Evolutionary conservation across 2,329 filamentous ascomycete genomes (phyloP).

Genomic region (Epichloe festucae): DNA sequence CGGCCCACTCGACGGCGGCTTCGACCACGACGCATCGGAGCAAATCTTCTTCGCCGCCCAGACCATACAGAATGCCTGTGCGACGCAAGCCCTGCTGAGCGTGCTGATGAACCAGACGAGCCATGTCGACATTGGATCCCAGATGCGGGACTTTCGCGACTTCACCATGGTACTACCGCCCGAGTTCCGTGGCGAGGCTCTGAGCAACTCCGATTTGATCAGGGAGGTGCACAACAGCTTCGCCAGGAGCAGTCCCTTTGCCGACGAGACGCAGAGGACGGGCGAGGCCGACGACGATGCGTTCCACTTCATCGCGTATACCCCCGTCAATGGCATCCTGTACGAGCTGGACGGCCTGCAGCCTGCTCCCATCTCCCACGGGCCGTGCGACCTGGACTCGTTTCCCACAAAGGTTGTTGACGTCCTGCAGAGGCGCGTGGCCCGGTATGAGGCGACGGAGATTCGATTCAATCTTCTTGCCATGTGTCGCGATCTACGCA

Average conservation of each 20-base stretch:
- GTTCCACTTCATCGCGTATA: slow-evolving; percentile 97
- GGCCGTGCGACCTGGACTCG: slow-evolving; percentile 51
- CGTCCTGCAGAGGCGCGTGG: slow-evolving; percentile 75
- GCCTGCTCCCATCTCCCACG: slow-evolving; percentile 83
- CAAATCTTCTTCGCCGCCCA: slow-evolving; percentile 88
- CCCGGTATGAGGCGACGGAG: slow-evolving; percentile 72
- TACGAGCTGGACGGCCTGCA: slow-evolving; percentile 96
- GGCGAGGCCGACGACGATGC: slow-evolving; percentile 75
- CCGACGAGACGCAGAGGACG: slow-evolving; percentile 66
- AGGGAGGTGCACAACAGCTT: slow-evolving; percentile 82
- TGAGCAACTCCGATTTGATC: slow-evolving; percentile 54
- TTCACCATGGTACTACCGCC: slow-evolving; percentile 76
- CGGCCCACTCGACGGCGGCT: slow-evolving; percentile 66
- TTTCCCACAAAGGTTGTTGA: slow-evolving; percentile 74
- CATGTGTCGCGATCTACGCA: slow-evolving; percentile 72
- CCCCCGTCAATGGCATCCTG: slow-evolving; percentile 61
- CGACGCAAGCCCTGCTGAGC: slow-evolving; percentile 85
- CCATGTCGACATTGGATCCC: slow-evolving; percentile 57
- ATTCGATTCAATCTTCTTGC: slow-evolving; percentile 94
- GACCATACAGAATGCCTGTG: slow-evolving; percentile 97
- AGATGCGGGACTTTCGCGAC: slow-evolving; percentile 68
- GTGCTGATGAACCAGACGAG: slow-evolving; percentile 76
- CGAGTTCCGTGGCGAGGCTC: slow-evolving; percentile 50
- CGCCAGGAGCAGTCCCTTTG: slow-evolving; percentile 76
- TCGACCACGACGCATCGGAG: slow-evolving; percentile 62